Conservation (phyloP, 148 eudicot species). For the Drosera capensis region DNA sequence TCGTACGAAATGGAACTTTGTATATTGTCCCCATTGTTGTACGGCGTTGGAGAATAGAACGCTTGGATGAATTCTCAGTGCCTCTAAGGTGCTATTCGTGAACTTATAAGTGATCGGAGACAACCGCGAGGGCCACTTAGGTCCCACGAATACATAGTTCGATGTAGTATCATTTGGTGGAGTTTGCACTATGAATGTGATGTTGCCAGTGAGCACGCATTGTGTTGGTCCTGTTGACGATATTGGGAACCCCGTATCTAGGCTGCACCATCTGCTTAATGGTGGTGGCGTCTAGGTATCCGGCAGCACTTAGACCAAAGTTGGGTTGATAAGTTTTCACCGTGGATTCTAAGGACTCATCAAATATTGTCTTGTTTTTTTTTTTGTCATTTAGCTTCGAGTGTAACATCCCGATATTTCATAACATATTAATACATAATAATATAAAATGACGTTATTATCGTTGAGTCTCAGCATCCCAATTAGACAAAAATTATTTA, state of each 20-base stretch:
- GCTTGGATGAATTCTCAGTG: no score
- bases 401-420: no score
- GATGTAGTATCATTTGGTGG: conserved; percentile 1
- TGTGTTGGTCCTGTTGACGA: conserved; percentile 13
- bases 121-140: conserved; percentile 1
- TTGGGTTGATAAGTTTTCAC: conserved; percentile 13
- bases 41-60: no score
- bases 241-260: conserved; percentile 17
- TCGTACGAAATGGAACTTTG: neutral
- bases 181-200: conserved; percentile 1
- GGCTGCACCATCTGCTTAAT: conserved; percentile 7
- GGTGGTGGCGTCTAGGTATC: conserved; percentile 7
- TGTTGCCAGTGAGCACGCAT: conserved; percentile 4
- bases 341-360: conserved; percentile 8
- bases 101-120: no score
- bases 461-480: no score
- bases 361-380: no score
- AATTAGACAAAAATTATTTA: no score
- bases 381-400: no score
- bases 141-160: conserved; percentile 3
- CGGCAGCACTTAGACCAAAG: conserved; percentile 7
- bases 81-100: no score
- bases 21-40: no score
- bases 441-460: no score
- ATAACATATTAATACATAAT: no score